Conservation (phyloP, 495 filamentous ascomycete genomes). For the Tuber aestivum region DNA sequence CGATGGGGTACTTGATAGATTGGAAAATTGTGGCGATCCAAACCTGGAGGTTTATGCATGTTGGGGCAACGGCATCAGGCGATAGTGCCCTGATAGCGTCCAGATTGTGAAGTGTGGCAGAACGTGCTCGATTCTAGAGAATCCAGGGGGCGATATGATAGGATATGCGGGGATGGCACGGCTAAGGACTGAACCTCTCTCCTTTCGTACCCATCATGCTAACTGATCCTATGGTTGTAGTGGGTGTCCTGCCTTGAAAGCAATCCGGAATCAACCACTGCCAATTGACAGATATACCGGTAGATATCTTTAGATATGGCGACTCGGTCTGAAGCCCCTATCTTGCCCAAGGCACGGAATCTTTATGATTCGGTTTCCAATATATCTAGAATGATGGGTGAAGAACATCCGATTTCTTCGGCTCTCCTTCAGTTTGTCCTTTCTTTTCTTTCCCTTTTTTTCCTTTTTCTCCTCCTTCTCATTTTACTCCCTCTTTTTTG, state of each 20-base stretch:
- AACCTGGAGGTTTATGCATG: slow-evolving; percentile 22
- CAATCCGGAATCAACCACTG: slow-evolving; percentile 10
- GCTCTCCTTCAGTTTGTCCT: not conserved
- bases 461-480: slow-evolving; percentile 14
- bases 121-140: slow-evolving; percentile 13
- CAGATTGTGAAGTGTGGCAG: slow-evolving; percentile 18
- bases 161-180: not conserved
- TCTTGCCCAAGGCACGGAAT: slow-evolving; percentile 6
- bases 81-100: slow-evolving; percentile 16
- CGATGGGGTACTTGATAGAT: slow-evolving; percentile 2
- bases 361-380: slow-evolving; percentile 2
- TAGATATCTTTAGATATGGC: slow-evolving; percentile 10
- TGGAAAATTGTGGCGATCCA: not conserved
- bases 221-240: slow-evolving; percentile 9
- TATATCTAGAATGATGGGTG: slow-evolving; percentile 1
- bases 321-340: slow-evolving; percentile 2
- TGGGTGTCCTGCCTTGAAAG: slow-evolving; percentile 25
- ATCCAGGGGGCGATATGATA: slow-evolving; percentile 6
- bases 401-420: slow-evolving; percentile 4
- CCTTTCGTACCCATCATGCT: not conserved
- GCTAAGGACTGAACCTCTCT: not conserved
- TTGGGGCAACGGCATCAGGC: slow-evolving; percentile 16
- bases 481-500: slow-evolving; percentile 21
- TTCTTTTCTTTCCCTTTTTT: not conserved
- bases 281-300: slow-evolving; percentile 19